These are phyloP conservation scores for Durotheca rogersii DNA, from an alignment of 495 filamentous ascomycete genomes.

Conservation along the genomic window DNA sequence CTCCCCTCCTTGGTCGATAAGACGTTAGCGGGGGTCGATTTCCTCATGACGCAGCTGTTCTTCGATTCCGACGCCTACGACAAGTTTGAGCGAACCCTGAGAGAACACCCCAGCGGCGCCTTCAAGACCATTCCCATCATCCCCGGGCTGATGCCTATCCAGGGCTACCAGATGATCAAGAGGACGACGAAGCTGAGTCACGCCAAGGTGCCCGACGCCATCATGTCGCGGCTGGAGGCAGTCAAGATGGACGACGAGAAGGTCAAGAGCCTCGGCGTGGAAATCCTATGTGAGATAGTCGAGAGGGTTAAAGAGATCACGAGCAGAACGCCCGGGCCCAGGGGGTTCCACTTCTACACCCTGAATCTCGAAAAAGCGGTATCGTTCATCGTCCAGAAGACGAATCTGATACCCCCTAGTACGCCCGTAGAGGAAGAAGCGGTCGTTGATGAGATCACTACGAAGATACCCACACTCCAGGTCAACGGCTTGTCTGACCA, in stretches of 20 bases:
- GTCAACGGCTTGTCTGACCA: constrained; percentile 39
- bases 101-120: constrained; percentile 78
- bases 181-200: constrained; percentile 94
- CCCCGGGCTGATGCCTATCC: constrained; percentile 94
- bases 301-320: constrained; percentile 65
- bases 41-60: constrained; percentile 99
- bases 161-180: constrained; percentile 93
- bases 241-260: constrained; percentile 89
- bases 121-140: constrained; percentile 91
- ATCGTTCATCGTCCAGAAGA: constrained; percentile 84
- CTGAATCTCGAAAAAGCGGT: constrained; percentile 96
- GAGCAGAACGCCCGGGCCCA: constrained; percentile 51
- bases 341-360: constrained; percentile 97
- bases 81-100: constrained; percentile 72
- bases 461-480: constrained; percentile 40
- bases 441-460: constrained; percentile 49
- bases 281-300: constrained; percentile 70
- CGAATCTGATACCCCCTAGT: constrained; percentile 71
- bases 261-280: constrained; percentile 74
- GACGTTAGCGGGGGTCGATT: constrained; percentile 87
- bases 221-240: constrained; percentile 71
- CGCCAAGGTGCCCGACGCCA: constrained; percentile 69
- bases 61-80: constrained; percentile 84
- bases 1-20: constrained; percentile 91
- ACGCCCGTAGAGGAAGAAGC: constrained; percentile 50